A percentile compares a stretch with the other conserved stretches of the same genome.
These are phyloP conservation scores for Penicillium psychrosexuale DNA, from an alignment of 2,329 filamentous ascomycete species.

Conservation along the genomic window DNA sequence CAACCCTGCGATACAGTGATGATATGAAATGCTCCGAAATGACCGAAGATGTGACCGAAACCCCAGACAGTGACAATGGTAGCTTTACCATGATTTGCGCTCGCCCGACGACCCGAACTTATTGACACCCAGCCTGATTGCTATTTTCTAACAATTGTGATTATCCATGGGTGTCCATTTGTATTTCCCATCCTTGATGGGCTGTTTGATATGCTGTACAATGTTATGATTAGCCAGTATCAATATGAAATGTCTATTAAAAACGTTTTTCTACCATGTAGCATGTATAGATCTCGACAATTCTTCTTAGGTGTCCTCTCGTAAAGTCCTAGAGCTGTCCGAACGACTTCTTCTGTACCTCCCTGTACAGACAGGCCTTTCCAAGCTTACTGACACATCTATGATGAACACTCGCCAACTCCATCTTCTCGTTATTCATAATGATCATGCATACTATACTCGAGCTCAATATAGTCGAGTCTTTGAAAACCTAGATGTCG, in stretches of 20 bases:
- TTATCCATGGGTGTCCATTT: conserved; percentile 1
- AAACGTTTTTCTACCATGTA: not conserved
- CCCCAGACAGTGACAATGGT: not conserved
- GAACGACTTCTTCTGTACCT: not conserved
- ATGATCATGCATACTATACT: too few relatives aligned
- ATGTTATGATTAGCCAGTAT: conserved; percentile 12
- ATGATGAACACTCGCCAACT: not conserved
- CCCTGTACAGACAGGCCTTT: not conserved
- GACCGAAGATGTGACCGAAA: not conserved
- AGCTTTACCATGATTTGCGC: not conserved
- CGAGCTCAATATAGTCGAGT: not conserved
- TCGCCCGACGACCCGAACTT: not conserved
- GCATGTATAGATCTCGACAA: too few relatives aligned
- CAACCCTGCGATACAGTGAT: not conserved
- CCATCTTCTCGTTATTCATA: not conserved
- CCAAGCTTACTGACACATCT: not conserved
- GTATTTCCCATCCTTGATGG: conserved; percentile 1
- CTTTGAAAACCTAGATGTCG: not conserved
- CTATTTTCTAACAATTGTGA: not conserved
- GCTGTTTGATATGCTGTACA: conserved; percentile 9
- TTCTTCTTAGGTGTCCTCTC: too few relatives aligned
- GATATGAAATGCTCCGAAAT: not conserved
- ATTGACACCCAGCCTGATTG: not conserved
- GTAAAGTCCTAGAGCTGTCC: not conserved
- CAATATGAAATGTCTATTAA: conserved; percentile 2